These are phyloP conservation scores for Phytophthora melonis DNA, from an alignment of 352 stramenopile species.

Conservation along the genomic window DNA sequence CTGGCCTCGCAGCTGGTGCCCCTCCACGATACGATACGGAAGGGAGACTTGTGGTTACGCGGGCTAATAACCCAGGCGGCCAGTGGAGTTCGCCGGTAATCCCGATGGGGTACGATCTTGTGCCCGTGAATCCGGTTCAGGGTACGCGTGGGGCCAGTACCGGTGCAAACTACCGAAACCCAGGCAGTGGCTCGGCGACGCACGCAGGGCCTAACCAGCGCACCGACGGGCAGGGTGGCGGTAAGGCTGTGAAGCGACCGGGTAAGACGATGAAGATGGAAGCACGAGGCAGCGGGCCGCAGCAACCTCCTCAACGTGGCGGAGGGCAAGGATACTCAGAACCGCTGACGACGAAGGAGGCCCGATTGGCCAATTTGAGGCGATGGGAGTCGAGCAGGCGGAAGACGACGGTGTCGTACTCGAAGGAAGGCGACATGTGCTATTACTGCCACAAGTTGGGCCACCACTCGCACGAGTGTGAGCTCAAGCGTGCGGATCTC, in stretches of 20 bases:
- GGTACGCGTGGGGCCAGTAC: too few relatives aligned
- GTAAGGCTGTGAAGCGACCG: neutral
- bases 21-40: slow-evolving; percentile 7
- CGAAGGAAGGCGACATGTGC: neutral
- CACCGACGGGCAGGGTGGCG: neutral
- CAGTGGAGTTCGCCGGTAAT: neutral
- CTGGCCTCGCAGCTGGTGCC: neutral
- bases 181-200: neutral
- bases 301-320: too few relatives aligned
- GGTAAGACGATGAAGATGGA: neutral
- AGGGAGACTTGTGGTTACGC: neutral
- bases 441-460: neutral
- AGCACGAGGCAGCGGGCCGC: neutral
- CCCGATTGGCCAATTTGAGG: neutral
- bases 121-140: too few relatives aligned
- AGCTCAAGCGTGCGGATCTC: neutral
- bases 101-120: neutral
- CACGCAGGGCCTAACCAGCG: neutral
- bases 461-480: neutral
- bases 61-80: neutral
- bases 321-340: neutral
- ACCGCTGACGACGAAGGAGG: neutral
- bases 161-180: neutral
- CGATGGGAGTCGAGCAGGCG: neutral
- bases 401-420: neutral